phyloP scores from a whole-genome alignment of 306 rosid species.

The Rosa rugosa region DNA sequence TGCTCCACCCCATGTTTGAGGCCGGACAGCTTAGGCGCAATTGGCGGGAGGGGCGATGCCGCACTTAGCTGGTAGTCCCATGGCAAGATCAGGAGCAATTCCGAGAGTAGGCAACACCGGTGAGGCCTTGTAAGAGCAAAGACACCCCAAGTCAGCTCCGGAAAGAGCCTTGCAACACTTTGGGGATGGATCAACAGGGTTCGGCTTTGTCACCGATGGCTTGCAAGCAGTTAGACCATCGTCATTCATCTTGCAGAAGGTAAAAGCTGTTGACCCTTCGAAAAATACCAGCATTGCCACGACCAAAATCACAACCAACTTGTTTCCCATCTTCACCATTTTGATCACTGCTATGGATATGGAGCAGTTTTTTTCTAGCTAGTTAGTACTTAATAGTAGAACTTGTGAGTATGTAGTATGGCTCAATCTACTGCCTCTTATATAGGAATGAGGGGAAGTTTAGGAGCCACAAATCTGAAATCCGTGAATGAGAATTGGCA shows the following conservation, averaged over 20 bases:
- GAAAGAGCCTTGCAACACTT: conserved; percentile 54
- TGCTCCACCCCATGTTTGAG: not conserved
- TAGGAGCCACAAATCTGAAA: conserved; percentile 23
- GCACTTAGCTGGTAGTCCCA: conserved; percentile 12
- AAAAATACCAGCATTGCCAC: conserved; percentile 15
- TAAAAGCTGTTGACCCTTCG: conserved; percentile 24
- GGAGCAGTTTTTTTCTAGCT: not conserved
- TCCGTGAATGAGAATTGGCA: conserved; percentile 47
- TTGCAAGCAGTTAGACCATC: conserved; percentile 53
- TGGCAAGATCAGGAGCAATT: not conserved
- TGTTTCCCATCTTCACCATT: conserved; percentile 19
- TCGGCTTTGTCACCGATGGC: conserved; percentile 58
- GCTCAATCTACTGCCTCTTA: not conserved
- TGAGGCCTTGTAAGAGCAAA: conserved; percentile 64
- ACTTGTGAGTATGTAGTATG: not conserved
- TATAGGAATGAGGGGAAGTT: not conserved
- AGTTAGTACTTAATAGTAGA: not conserved
- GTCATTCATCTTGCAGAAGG: conserved; percentile 49
- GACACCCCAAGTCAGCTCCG: conserved; percentile 59
- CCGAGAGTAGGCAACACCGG: conserved; percentile 37
- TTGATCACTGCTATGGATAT: not conserved
- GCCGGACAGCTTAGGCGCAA: not conserved
- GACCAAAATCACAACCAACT: conserved; percentile 11
- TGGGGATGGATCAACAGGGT: conserved; percentile 42
- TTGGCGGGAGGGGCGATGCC: not conserved